Evolutionary conservation across 176 grass and related monocot genomes (phyloP), one percentile per base, ranked within the genome.

Genomic region (Pontederia crassipes): DNA sequence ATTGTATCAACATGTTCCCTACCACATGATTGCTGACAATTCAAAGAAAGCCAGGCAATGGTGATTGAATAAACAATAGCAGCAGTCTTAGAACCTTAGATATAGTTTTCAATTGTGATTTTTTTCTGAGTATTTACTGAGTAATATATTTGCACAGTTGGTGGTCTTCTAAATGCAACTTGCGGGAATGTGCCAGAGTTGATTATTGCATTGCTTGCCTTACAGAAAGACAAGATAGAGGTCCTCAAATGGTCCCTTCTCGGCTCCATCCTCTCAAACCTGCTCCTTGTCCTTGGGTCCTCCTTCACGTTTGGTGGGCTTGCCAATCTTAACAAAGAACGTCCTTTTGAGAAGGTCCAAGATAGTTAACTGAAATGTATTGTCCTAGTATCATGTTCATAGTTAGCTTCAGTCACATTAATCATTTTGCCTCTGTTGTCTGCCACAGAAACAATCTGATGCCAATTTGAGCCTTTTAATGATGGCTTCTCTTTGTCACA

Each of bases 161-260:
- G 86, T 48, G 86, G 86, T 15, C 82, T 95, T 45, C 58, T 90
- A 57, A 95, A 95, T 86, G 90, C 90, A 29, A 95, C 90, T 13
- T 95, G 85, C n/a, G 90, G 90, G 65, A 95, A 95, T 74, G 86
- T 80, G 29, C 82, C 90, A 48, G 86, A 95, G 73, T 82, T 95
- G 74, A 87, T 95, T 65, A 85, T 95, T 57, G 90, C 90, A 46
- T 64, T 95, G 47, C 84, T 86, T 58, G 86, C 90, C 54, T 58
- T 95, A 61, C 85, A 87, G 65, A 86, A 84, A 62, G 80, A 78
- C 62, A 95, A 86, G 86, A 80, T 90, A 13, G 51, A 82, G 59
- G 75, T 95, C 53, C 78, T 95, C 29, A 85, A 95, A 49, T 85
- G 88, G 64, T 87, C 90, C 27, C 65, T 95, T 24, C 66, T 95